phyloP scores from a whole-genome alignment of 108 stramenopile species.

The Fistulifera pelliculosa region DNA sequence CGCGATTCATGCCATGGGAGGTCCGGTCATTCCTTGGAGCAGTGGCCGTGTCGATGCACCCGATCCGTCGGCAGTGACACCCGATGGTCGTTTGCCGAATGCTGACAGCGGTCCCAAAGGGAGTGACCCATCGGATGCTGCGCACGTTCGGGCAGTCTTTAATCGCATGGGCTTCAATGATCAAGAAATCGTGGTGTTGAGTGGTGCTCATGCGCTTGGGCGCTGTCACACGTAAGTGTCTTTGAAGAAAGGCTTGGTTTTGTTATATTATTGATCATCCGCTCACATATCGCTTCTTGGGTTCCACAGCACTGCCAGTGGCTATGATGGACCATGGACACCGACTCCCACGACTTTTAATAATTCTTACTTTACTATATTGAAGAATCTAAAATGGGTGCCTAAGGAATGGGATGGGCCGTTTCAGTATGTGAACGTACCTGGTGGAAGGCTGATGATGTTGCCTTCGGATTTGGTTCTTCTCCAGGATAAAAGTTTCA shows the following conservation, averaged over 20 bases:
- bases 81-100: conserved; percentile 80
- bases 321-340: conserved; percentile 84
- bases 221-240: conserved; percentile 54
- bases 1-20: conserved; percentile 47
- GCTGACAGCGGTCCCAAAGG: conserved; percentile 63
- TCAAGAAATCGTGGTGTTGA: conserved; percentile 73
- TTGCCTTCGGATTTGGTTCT: conserved; percentile 70
- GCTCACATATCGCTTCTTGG: not conserved
- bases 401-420: conserved; percentile 53
- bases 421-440: conserved; percentile 63
- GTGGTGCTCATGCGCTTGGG: conserved; percentile 88
- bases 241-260: conserved; percentile 44
- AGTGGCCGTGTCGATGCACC: conserved; percentile 52
- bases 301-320: conserved; percentile 30
- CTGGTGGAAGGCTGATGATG: conserved; percentile 69
- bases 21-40: conserved; percentile 53
- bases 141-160: conserved; percentile 73
- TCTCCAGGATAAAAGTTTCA: conserved; percentile 59
- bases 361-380: conserved; percentile 68
- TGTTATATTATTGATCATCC: not conserved
- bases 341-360: conserved; percentile 64
- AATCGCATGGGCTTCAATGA: conserved; percentile 90
- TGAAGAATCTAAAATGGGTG: conserved; percentile 52
- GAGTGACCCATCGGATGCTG: conserved; percentile 48
- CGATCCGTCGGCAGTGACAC: conserved; percentile 32